These are phyloP conservation scores for Blastocladiella britannica DNA, from an alignment of 192 early-diverging fungal genomes.

Conservation along the genomic window DNA sequence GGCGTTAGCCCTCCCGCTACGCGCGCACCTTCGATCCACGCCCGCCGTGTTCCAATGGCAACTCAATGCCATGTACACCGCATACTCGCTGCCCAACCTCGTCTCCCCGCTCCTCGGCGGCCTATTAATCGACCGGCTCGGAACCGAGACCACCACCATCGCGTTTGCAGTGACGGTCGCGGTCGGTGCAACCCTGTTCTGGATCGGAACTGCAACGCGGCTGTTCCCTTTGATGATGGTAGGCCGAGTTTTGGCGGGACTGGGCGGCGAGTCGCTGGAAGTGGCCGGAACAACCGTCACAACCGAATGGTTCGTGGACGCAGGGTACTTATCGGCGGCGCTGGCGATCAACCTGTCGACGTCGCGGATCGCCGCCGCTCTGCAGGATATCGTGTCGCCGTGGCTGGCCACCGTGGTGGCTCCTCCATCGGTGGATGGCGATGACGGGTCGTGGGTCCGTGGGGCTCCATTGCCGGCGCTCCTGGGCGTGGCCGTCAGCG, in stretches of 20 bases:
- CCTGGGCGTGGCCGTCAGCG: neutral
- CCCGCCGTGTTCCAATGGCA: constrained; percentile 29
- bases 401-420: too few relatives aligned
- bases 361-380: constrained; percentile 16
- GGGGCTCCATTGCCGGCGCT: neutral
- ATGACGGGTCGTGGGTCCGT: neutral
- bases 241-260: constrained; percentile 35
- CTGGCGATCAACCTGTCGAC: constrained; percentile 24
- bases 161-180: constrained; percentile 19
- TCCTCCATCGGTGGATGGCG: too few relatives aligned
- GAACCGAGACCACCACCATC: constrained; percentile 18
- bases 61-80: constrained; percentile 32
- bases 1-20: constrained; percentile 28
- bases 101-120: constrained; percentile 39
- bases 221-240: constrained; percentile 24
- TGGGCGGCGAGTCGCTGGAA: constrained; percentile 33
- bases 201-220: constrained; percentile 19
- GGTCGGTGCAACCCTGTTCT: constrained; percentile 31
- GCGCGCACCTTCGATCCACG: constrained; percentile 15
- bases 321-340: constrained; percentile 28
- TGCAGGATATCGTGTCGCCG: constrained; percentile 22
- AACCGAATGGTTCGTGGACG: constrained; percentile 30
- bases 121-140: constrained; percentile 25
- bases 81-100: constrained; percentile 45
- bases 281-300: constrained; percentile 23